Evolutionary conservation across 2,329 filamentous ascomycete genomes (phyloP).

Genomic region (Cercospora zeina): DNA sequence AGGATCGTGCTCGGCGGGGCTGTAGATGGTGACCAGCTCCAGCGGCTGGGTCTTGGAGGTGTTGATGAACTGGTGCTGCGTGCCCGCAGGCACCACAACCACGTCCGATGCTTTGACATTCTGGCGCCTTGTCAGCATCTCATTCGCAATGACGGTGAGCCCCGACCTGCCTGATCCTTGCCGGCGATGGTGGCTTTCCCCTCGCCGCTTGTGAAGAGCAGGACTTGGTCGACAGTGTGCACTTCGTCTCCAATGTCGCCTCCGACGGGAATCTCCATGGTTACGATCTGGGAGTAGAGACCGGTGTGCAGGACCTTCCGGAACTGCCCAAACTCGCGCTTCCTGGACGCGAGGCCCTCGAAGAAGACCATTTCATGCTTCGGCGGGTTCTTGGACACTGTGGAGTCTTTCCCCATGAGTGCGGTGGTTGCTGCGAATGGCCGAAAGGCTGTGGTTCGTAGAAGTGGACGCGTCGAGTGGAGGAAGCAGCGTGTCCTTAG

Average conservation of each 20-base stretch:
- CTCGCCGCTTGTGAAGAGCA: constrained; percentile 63
- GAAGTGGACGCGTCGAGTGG: not conserved
- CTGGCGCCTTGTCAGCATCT: constrained; percentile 33
- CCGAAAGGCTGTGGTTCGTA: constrained; percentile 17
- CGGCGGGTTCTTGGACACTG: constrained; percentile 38
- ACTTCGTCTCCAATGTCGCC: constrained; percentile 69
- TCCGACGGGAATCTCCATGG: constrained; percentile 64
- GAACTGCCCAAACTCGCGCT: constrained; percentile 60
- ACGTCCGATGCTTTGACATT: constrained; percentile 57
- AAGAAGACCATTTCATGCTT: constrained; percentile 62
- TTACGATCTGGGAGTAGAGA: constrained; percentile 62
- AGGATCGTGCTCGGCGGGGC: constrained; percentile 62
- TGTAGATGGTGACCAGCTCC: constrained; percentile 64
- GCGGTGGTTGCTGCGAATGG: constrained; percentile 31
- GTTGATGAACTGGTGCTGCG: constrained; percentile 66
- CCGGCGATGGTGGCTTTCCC: constrained; percentile 61
- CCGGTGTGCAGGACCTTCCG: constrained; percentile 64
- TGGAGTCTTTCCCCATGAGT: constrained; percentile 39
- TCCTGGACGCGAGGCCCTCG: constrained; percentile 55
- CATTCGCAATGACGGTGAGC: not conserved
- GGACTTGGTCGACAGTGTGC: constrained; percentile 64
- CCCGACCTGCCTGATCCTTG: constrained; percentile 51
- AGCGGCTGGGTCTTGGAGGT: constrained; percentile 57
- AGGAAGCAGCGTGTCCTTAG: constrained; percentile 23
- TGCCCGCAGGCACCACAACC: constrained; percentile 64